These are phyloP conservation scores for Cadophora sp. DNA, from an alignment of 2,329 filamentous ascomycete species.

Conservation along the genomic window DNA sequence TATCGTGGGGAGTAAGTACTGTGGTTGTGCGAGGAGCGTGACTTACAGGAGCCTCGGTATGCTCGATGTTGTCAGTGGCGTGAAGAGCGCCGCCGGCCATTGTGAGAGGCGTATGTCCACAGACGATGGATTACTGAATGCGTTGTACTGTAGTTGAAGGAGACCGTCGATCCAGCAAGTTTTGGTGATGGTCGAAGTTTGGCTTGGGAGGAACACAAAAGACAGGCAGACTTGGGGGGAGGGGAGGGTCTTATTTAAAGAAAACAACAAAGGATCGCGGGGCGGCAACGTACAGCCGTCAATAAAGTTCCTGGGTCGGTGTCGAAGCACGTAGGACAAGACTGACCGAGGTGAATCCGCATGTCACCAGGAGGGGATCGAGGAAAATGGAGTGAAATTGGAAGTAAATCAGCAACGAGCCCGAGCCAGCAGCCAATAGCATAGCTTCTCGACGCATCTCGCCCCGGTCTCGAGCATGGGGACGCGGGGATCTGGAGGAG, in stretches of 20 bases:
- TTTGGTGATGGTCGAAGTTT: not conserved
- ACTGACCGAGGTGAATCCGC: not conserved
- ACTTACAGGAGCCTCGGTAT: constrained; percentile 65
- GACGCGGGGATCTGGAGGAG: constrained; percentile 17
- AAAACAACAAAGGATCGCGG: constrained; percentile 3
- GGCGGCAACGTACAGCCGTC: constrained; percentile 11
- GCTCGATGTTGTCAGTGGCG: constrained; percentile 55
- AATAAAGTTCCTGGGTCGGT: constrained; percentile 9
- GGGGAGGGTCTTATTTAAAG: constrained; percentile 10
- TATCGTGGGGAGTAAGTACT: not conserved
- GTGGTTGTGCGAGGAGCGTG: not conserved
- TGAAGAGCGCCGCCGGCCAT: constrained; percentile 18
- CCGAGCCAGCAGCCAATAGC: constrained; percentile 1
- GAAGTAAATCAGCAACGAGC: not conserved
- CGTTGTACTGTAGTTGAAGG: not conserved
- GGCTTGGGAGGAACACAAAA: constrained; percentile 1
- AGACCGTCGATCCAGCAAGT: not conserved
- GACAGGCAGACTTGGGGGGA: not conserved
- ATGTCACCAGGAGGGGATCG: not conserved
- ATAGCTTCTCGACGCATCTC: constrained; percentile 1
- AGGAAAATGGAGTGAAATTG: not conserved
- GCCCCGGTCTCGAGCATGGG: constrained; percentile 7
- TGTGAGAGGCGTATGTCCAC: constrained; percentile 8
- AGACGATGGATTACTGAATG: not conserved
- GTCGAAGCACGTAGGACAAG: constrained; percentile 12